Base-by-base conservation (phyloP, 148 eudicot genomes). In the Talinum fruticosum region DNA sequence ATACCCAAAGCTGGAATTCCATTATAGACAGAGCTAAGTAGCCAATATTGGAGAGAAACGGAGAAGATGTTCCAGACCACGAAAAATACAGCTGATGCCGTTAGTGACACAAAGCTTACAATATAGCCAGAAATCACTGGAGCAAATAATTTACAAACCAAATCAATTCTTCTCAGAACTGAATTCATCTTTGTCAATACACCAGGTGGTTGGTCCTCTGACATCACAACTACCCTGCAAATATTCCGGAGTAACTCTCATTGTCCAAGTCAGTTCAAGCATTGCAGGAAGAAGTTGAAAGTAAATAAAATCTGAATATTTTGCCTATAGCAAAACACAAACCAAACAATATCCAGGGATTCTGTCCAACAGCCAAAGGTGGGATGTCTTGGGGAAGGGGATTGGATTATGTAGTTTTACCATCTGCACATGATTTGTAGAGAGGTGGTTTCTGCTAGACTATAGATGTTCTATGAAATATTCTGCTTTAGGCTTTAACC, bases 121-220 rank as follows among this genome's bases (percentile, higher is more conserved):
- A 95, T 86, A 85, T 92, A 88, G 71, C 98, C 98, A 14, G 91
- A 69, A n/a, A 82, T 87, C 69, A 91, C 96, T 21, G 98, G 98
- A 70, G 97, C 98, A 80, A 86, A 86, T 71, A 95, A 71, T 76
- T 92, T 92, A 91, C 96, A 89, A 41, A 82, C 87, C 64, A 92
- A 82, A 79, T 95, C 98, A 0, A 95, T 95, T 72, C 98, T 83
- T 69, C 98, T 84, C 28, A 92, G 90, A 32, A 85, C 81, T 23
- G 98, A 89, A 80, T 95, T 95, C 88, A 95, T 80, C 74, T 84
- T 80, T 67, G 96, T 86, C 71, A 90, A 76, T 51, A 81, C 76
- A 24, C 82, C 85, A 33, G 90, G 81, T 62, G 97, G 86, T 26
- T 92, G 93, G 36, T 88, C 88, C 80, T 92, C 94, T 59, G 98